A percentile compares a stretch with the other conserved stretches of the same genome.
Conservation (phyloP, 768 basidiomycete genomes). For the Serendipita sp. region DNA sequence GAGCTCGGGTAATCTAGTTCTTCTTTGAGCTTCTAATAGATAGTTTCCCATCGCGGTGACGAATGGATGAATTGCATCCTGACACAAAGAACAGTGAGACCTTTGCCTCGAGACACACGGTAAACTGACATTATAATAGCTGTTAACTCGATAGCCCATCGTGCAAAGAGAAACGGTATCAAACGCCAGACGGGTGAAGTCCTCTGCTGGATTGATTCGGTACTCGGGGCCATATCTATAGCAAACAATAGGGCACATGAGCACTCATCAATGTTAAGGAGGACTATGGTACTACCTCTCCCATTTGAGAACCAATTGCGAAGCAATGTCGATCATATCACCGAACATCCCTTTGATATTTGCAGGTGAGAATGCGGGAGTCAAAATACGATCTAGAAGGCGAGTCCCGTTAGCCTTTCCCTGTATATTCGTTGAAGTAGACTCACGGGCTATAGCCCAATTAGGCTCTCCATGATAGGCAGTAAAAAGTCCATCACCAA, state of each 20-base stretch:
- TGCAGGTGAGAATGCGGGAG: slow-evolving; percentile 29
- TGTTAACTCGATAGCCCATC: slow-evolving; percentile 33
- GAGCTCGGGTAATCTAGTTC: slow-evolving; percentile 24
- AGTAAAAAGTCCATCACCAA: slow-evolving; percentile 31
- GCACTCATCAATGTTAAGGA: neutral
- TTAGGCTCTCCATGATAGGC: slow-evolving; percentile 30
- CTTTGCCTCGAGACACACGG: neutral
- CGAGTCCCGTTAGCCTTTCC: slow-evolving; percentile 16
- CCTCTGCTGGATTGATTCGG: slow-evolving; percentile 29
- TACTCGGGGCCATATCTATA: slow-evolving; percentile 29
- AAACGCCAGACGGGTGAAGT: slow-evolving; percentile 33
- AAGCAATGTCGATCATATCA: slow-evolving; percentile 31
- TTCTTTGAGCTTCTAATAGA: slow-evolving; percentile 24
- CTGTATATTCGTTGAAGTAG: neutral
- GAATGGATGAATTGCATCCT: slow-evolving; percentile 13
- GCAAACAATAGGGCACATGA: neutral
- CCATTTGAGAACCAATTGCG: slow-evolving; percentile 31
- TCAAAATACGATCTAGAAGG: slow-evolving; percentile 22
- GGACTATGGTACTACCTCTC: slow-evolving; percentile 20
- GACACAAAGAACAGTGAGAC: neutral
- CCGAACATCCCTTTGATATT: slow-evolving; percentile 32
- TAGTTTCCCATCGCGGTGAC: slow-evolving; percentile 20
- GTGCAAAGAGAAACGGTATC: slow-evolving; percentile 33
- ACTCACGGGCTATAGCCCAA: slow-evolving; percentile 33
- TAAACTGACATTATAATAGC: slow-evolving; percentile 26